Evolutionary conservation across 1,284 basidiomycete species (phyloP), one percentile per base, ranked within the genome.

Genomic region (Volvariella surrecta): DNA sequence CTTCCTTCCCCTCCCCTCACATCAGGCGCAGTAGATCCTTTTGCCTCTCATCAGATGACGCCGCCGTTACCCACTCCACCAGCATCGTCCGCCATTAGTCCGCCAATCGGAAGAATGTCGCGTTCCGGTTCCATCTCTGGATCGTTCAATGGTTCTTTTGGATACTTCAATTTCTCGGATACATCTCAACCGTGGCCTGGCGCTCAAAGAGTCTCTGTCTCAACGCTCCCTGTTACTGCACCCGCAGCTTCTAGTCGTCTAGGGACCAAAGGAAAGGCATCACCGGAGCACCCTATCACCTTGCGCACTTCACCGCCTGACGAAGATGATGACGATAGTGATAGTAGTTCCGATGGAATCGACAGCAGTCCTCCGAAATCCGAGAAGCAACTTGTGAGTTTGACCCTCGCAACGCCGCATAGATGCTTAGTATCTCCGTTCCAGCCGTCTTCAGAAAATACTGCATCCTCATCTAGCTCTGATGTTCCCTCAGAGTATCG

Each of bases 401-500:
- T 18, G 4, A 11, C n/a, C 19, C 19, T 37, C 15, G n/a, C 6
- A 7, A 15, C 15, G 10, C 30, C 39, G 15, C 22, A 10, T 40
- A 43, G 44, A 45, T 44, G 38, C 24, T 42, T 37, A 19, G 44
- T 40, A 30, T 28, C 17, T 45, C 10, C 9, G 10, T 45, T 45
- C 22, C 39, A 59, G 58, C 49, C 54, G 28, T 47, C 54, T 32
- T 28, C 45, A 32, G 58, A 58, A 37, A 49, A 54, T 1, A 32
- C 50, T 16, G 43, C 49, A 32, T 47, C 53, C 3, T 50, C 57
- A 34, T 48, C 52, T 32, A 68, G 68, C 44, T 82, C 82, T 49
- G 84, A 88, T 55, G 73, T 89, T 41, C 85, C 86, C 9, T 70
- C 75, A 51, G 94, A 96, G 58, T 86, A 93, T 53, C 78, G 82